phyloP scores from a whole-genome alignment of 352 stramenopile genomes.

The Globisporangium heterothallicum region DNA sequence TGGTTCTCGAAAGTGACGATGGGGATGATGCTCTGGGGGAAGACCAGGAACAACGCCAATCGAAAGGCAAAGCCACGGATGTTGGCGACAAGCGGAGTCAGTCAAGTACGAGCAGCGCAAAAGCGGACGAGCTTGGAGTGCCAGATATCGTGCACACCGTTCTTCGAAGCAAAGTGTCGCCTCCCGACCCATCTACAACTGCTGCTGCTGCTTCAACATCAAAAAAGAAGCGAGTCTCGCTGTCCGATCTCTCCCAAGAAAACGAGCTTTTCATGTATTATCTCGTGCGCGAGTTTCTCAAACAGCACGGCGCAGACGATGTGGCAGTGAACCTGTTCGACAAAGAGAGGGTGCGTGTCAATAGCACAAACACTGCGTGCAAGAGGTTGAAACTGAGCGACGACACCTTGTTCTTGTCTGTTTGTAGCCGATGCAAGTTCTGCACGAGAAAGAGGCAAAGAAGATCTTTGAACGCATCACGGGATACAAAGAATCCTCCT shows the following conservation, averaged over 20 bases:
- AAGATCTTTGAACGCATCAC: conserved; percentile 9
- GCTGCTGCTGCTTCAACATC: background rate
- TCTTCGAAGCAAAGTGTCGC: conserved; percentile 9
- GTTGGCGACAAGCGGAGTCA: background rate
- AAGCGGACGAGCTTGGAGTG: conserved; percentile 1
- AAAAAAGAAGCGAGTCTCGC: conserved; percentile 8
- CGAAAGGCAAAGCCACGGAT: background rate
- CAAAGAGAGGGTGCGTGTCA: conserved; percentile 25
- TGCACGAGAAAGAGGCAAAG: conserved; percentile 12
- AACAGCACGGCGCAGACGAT: conserved; percentile 29
- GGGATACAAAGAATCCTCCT: conserved; percentile 9
- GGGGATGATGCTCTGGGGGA: conserved; percentile 7
- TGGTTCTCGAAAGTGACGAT: conserved; percentile 24
- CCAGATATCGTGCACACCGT: conserved; percentile 10
- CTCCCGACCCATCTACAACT: background rate
- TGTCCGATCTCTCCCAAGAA: conserved; percentile 1
- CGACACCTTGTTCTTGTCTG: background rate
- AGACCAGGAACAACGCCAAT: background rate
- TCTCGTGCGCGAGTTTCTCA: conserved; percentile 61
- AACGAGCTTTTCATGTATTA: conserved; percentile 34
- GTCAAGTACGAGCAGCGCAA: background rate
- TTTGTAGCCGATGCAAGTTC: conserved; percentile 1
- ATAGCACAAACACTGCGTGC: no score
- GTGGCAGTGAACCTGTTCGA: conserved; percentile 36
- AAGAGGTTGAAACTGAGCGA: no score